Evolutionary conservation across 164 flowering plant genomes (phyloP), one percentile per base, ranked within the genome.

Genomic region (Stephania japonica): DNA sequence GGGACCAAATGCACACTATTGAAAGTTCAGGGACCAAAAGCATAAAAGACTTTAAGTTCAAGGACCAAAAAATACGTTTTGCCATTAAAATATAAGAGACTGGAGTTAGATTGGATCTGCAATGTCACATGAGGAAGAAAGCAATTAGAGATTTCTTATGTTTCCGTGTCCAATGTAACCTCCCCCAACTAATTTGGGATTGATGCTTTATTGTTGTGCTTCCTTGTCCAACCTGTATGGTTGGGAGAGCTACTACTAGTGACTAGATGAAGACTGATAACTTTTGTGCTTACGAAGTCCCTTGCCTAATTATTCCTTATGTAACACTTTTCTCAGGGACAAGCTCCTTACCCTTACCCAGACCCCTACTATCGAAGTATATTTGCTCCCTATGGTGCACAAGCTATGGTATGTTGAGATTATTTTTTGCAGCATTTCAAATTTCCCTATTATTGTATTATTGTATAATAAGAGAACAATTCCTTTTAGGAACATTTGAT

Each of bases 301-400:
- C 6, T 13, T 63, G 32, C 42, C 27, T 42, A 27, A 38, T 68
- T 64, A 11, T 24, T 47, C 9, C 18, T 13, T 7, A 16, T 38
- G 4, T 11, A 70, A 73, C 74, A 25, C 63, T 68, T 75, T 5
- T 59, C 21, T 70, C 85, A 89, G 98, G 91, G 84, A 71, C 92
- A 86, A 71, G 81, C 86, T 21, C 84, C 86, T 69, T 93, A 89
- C 76, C 91, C 97, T 10, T 93, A 91, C 79, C 95, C 94, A 73
- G 95, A 93, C 81, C 97, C 98, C 14, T 93, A 91, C 80, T 91
- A 89, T 70, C 83, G 95, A 82, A 90, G 96, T 76, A 87, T 91
- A 67, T 85, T 93, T 85, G 89, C 97, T 75, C 88, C 94, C 38
- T 93, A 86, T 86, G 95, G 91, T 70, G 82, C 91, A 70, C 97